phyloP scores from a whole-genome alignment of 2,329 filamentous ascomycete species.

The Pezicula radicicola region DNA sequence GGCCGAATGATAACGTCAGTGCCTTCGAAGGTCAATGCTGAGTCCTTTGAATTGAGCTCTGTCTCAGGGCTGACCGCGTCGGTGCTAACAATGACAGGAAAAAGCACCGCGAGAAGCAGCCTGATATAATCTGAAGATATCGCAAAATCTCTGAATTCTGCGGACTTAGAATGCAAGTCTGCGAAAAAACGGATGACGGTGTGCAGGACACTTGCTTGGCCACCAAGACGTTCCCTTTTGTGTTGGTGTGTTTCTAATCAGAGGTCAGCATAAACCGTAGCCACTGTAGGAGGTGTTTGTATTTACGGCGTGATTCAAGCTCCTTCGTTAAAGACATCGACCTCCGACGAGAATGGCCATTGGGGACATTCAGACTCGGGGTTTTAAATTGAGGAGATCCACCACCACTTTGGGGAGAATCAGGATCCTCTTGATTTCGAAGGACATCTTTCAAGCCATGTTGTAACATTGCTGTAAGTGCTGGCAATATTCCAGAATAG shows the following conservation, averaged over 20 bases:
- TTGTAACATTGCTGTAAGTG: constrained; percentile 85
- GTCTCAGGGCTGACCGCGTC: constrained; percentile 80
- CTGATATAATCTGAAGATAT: constrained; percentile 78
- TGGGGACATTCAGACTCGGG: constrained; percentile 19
- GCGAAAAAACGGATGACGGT: constrained; percentile 76
- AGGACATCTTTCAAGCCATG: constrained; percentile 73
- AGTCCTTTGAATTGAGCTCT: constrained; percentile 82
- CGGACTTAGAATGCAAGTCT: constrained; percentile 73
- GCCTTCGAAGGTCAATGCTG: constrained; percentile 79
- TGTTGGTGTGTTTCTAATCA: constrained; percentile 35
- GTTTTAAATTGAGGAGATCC: constrained; percentile 16
- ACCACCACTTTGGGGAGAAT: constrained; percentile 41
- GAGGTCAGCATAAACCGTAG: constrained; percentile 1
- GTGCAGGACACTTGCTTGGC: constrained; percentile 66
- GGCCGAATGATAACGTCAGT: constrained; percentile 77
- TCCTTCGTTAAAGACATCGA: constrained; percentile 67
- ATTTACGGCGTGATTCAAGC: constrained; percentile 51
- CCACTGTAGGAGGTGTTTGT: not conserved
- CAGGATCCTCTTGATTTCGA: constrained; percentile 57
- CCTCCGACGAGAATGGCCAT: constrained; percentile 30
- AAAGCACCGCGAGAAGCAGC: constrained; percentile 74
- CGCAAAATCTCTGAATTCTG: constrained; percentile 79
- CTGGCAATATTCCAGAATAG: constrained; percentile 74
- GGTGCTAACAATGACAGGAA: constrained; percentile 83
- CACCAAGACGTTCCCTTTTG: constrained; percentile 46